Conservation (phyloP, 2,329 filamentous ascomycete species). For the Colletotrichum navitas region DNA sequence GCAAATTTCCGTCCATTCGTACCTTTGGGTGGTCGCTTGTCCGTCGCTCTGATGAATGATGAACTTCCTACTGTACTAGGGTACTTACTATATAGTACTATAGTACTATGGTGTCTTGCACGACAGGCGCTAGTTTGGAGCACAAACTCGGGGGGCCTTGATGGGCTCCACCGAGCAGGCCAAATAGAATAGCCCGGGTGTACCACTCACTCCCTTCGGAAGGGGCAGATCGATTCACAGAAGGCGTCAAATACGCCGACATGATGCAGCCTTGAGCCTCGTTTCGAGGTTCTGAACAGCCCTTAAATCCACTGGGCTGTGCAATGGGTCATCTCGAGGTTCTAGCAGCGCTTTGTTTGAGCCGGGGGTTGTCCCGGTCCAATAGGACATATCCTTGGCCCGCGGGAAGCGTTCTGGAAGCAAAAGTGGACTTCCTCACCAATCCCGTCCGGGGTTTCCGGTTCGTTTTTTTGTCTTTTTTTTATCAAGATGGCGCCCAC, state of each 20-base stretch:
- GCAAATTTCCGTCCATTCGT: conserved; percentile 13
- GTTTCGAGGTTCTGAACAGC: neutral
- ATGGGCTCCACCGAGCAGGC: neutral
- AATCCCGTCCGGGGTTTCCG: neutral
- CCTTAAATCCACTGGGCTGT: neutral
- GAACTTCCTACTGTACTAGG: neutral
- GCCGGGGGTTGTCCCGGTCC: neutral
- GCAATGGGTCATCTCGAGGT: neutral
- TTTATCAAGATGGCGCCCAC: neutral
- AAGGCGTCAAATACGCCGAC: neutral
- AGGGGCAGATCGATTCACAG: neutral
- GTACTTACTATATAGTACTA: too few species aligned
- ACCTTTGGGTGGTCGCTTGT: neutral
- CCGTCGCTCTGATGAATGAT: neutral
- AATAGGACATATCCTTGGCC: neutral
- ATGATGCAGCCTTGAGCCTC: conserved; percentile 12
- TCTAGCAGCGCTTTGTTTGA: neutral
- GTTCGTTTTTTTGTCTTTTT: neutral
- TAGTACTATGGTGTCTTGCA: neutral
- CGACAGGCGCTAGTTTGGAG: neutral
- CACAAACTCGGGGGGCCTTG: neutral
- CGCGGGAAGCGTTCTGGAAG: neutral
- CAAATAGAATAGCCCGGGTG: neutral
- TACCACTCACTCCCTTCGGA: neutral
- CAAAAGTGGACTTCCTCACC: neutral